Evolutionary conservation across 768 basidiomycete species (phyloP), one percentile per base, ranked within the genome.

Genomic region (Lentinula raphanica): DNA sequence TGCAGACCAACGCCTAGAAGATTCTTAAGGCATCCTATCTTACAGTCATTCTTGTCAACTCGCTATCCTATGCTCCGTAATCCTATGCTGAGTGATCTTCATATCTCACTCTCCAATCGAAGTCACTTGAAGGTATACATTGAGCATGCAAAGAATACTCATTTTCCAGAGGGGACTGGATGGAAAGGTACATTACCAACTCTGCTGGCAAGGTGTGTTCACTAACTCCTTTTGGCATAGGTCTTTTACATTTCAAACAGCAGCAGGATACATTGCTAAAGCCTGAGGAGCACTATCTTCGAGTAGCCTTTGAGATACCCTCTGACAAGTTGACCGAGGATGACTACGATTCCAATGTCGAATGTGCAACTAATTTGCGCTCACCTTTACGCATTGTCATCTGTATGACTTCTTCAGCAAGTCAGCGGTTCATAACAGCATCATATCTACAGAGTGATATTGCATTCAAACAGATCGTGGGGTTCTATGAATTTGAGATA

Each of bases 401-500:
- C 15, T 67, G 66, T 45, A 67, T 67, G 64, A 59, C 28, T 9
- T n/a, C 42, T 9, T 19, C 46, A 12, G 44, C 42, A 7, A 70
- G 67, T 45, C 49, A 46, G 2, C 32, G 64, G 0, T 58, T 70
- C 12, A 44, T 58, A 1, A 9, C 31, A n/a, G 59, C 65, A 5
- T 62, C 60, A 13, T 67, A 66, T 35, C 23, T 69, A 1, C 67
- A 69, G 36, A 65, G 67, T 42, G 65, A 71, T 50, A 70, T 70
- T 44, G 62, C 13, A 2, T 69, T 67, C 62, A 65, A 65, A 49
- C 56, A 65, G 3, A 56, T 69, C 17, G 50, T 63, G n/a, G 69
- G 63, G 0, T 69, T 64, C 53, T 31, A 60, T 12, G 67, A 71
- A 57, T 71, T 71, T 54, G 67, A 70, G 49, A 31, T 72, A 2